Percentiles rank a stretch among this genome's conserved stretches.
Conservation (phyloP, 495 filamentous ascomycete genomes). For the Lasiosphaeria hispida region DNA sequence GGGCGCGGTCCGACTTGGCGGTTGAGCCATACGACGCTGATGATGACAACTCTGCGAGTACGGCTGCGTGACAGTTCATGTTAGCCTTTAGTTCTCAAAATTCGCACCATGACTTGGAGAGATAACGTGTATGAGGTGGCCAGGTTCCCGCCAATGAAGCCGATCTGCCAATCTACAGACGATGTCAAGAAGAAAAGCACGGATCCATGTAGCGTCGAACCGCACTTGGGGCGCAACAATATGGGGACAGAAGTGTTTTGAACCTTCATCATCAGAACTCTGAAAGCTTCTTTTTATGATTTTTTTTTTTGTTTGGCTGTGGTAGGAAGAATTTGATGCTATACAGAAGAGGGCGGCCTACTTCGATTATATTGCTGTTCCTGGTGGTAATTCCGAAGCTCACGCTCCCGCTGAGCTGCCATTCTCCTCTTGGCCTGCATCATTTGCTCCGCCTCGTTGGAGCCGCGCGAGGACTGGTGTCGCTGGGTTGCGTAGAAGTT, state of each 20-base stretch:
- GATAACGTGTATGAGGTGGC: background rate
- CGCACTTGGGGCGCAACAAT: conserved; percentile 41
- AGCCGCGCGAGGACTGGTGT: conserved; percentile 76
- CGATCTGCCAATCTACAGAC: conserved; percentile 26
- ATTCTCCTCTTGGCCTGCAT: conserved; percentile 98
- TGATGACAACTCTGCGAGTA: conserved; percentile 67
- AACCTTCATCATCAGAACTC: conserved; percentile 10
- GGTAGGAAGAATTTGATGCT: conserved; percentile 51
- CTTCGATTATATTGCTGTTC: conserved; percentile 99
- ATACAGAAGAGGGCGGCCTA: conserved; percentile 67
- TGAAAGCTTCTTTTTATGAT: conserved; percentile 33
- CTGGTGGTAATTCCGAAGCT: conserved; percentile 99
- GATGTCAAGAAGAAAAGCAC: conserved; percentile 35
- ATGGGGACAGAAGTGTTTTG: conserved; percentile 20
- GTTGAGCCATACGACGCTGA: conserved; percentile 36
- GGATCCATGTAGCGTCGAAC: conserved; percentile 40
- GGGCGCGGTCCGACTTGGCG: conserved; percentile 81
- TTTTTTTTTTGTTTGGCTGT: conserved; percentile 46
- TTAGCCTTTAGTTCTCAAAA: conserved; percentile 32
- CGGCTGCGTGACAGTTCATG: conserved; percentile 57
- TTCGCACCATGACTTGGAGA: conserved; percentile 12
- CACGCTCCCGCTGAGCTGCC: conserved; percentile 97
- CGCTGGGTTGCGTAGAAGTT: conserved; percentile 93
- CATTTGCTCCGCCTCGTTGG: conserved; percentile 96
- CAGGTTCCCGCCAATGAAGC: background rate